Percentiles rank a stretch among this genome's conserved stretches.
Conservation (phyloP, 2,329 filamentous ascomycete genomes). For the Penicillium occitanis region DNA sequence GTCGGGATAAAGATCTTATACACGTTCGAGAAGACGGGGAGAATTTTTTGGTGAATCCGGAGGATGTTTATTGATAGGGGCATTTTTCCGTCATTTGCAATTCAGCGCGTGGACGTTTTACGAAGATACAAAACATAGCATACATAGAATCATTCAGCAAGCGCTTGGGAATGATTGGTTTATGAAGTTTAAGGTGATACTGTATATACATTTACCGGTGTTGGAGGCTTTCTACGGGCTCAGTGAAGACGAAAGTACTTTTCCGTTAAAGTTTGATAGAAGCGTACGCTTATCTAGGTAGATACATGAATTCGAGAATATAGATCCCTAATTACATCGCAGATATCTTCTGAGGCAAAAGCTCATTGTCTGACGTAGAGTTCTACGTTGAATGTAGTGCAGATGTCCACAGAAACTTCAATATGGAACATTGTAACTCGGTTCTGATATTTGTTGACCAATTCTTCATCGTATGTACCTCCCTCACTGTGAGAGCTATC, state of each 20-base stretch:
- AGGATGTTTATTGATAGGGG: slow-evolving; percentile 66
- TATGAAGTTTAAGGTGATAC: not conserved
- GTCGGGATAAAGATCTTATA: slow-evolving; percentile 71
- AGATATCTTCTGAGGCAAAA: no score
- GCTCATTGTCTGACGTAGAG: no score
- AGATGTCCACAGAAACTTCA: no score
- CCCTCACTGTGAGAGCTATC: no score
- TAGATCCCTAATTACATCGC: not conserved
- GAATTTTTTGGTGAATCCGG: slow-evolving; percentile 71
- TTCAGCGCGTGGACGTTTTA: not conserved
- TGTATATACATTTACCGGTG: slow-evolving; percentile 12
- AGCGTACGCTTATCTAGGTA: not conserved
- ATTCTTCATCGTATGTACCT: no score
- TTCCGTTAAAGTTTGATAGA: not conserved
- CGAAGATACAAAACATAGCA: not conserved
- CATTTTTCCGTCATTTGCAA: not conserved
- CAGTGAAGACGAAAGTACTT: not conserved
- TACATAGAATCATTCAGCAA: slow-evolving; percentile 1
- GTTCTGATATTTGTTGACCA: no score
- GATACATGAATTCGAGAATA: not conserved
- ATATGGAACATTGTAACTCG: no score
- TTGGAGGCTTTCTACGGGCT: not conserved
- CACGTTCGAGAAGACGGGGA: slow-evolving; percentile 82
- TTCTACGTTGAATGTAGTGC: no score
- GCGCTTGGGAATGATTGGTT: not conserved